Evolutionary conservation across 306 rosid genomes (phyloP).

Genomic region (Adenanthera pavonina): DNA sequence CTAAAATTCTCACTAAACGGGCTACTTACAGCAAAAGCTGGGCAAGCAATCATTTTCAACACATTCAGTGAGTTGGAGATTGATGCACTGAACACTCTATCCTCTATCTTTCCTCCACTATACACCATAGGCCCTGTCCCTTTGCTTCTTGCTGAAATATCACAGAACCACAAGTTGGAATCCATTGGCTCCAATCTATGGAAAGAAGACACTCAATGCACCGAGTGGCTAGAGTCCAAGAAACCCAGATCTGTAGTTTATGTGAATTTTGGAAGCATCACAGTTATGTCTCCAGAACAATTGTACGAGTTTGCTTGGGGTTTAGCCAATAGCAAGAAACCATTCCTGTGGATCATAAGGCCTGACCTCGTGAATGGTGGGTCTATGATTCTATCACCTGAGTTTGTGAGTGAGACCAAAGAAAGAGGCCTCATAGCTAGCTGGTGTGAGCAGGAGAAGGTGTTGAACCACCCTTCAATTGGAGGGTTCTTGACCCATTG

Average conservation of each 20-base stretch:
- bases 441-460: slow-evolving; percentile 43
- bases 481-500: slow-evolving; percentile 13
- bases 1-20: not conserved
- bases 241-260: not conserved
- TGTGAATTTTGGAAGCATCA: slow-evolving; percentile 1
- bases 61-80: slow-evolving; percentile 39
- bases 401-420: slow-evolving; percentile 26
- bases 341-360: slow-evolving; percentile 13
- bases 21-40: not conserved
- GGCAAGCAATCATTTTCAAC: not conserved
- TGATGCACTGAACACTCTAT: slow-evolving; percentile 3
- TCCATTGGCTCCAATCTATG: slow-evolving; percentile 17
- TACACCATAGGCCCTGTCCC: slow-evolving; percentile 13
- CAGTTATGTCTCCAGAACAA: not conserved
- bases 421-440: slow-evolving; percentile 23
- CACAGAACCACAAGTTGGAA: not conserved
- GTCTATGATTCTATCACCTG: not conserved
- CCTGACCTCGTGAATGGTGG: not conserved
- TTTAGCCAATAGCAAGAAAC: not conserved
- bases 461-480: slow-evolving; percentile 1
- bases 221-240: slow-evolving; percentile 36
- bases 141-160: slow-evolving; percentile 5
- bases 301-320: not conserved
- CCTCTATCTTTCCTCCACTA: not conserved
- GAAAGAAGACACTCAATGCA: slow-evolving; percentile 21